Percentiles rank a stretch among this genome's conserved stretches.
phyloP scores from a whole-genome alignment of 2,329 filamentous ascomycete genomes.

The Xylariaceae sp. region DNA sequence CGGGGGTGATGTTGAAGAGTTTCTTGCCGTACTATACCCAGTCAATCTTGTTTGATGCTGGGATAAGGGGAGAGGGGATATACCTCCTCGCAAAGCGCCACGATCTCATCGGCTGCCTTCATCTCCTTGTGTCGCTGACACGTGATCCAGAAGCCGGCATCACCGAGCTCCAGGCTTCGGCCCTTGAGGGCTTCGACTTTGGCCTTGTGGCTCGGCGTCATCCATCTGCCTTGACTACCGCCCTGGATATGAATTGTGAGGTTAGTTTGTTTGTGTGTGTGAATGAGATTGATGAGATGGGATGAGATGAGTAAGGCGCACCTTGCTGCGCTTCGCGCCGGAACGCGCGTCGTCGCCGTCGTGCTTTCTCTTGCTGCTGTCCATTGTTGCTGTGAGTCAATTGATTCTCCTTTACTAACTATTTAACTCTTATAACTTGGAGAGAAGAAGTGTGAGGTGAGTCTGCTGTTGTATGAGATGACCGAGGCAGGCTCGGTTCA shows the following conservation, averaged over 20 bases:
- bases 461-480: too few species aligned
- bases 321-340: constrained; percentile 36
- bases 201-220: constrained; percentile 53
- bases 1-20: constrained; percentile 47
- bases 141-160: constrained; percentile 72
- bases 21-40: constrained; percentile 68
- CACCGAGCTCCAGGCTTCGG: constrained; percentile 56
- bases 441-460: not conserved
- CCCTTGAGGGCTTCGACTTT: constrained; percentile 39
- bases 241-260: constrained; percentile 32
- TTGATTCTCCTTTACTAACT: not conserved
- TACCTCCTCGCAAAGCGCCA: constrained; percentile 62
- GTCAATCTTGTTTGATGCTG: too few species aligned
- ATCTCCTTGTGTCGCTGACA: constrained; percentile 67
- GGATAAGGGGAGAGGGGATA: not conserved
- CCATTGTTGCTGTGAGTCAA: constrained; percentile 26
- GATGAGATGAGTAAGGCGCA: constrained; percentile 7
- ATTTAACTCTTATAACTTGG: too few species aligned
- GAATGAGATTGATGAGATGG: too few species aligned
- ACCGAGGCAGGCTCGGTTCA: not conserved
- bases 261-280: too few species aligned
- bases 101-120: constrained; percentile 64
- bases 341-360: constrained; percentile 25
- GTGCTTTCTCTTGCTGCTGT: constrained; percentile 34
- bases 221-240: constrained; percentile 54